These are phyloP conservation scores for Vitis amurensis DNA, from an alignment of 164 flowering plant species.

Conservation along the genomic window DNA sequence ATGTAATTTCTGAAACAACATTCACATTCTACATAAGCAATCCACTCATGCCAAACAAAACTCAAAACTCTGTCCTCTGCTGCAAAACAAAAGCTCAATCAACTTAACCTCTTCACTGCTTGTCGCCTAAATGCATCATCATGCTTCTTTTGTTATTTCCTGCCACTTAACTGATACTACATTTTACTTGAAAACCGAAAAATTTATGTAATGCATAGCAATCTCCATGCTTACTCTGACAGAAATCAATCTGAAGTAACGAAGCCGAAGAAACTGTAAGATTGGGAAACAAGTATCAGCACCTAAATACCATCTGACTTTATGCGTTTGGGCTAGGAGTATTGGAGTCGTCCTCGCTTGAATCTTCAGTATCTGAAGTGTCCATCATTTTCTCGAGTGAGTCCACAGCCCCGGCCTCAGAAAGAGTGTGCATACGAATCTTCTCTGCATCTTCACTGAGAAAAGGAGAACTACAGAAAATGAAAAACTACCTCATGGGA, in stretches of 20 bases:
- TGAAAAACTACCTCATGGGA: not conserved
- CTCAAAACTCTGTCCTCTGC: too few species aligned
- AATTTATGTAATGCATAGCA: too few species aligned
- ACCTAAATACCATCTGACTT: not conserved
- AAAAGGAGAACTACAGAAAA: not conserved
- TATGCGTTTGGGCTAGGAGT: conserved; percentile 11
- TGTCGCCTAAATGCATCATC: not conserved
- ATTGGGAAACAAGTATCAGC: not conserved
- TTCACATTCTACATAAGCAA: too few species aligned
- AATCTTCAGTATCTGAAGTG: conserved; percentile 51
- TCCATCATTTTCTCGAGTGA: conserved; percentile 76
- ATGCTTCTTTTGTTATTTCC: not conserved
- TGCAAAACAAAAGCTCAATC: too few species aligned
- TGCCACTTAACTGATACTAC: not conserved
- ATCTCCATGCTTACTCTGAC: too few species aligned
- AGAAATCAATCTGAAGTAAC: not conserved
- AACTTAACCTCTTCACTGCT: too few species aligned
- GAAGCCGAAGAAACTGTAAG: not conserved
- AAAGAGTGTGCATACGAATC: conserved; percentile 65
- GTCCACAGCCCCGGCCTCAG: conserved; percentile 85
- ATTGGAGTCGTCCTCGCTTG: conserved; percentile 24
- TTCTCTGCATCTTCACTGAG: conserved; percentile 88
- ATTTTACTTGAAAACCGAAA: too few species aligned
- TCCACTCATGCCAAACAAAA: too few species aligned
- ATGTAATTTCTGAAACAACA: too few species aligned